phyloP scores from a whole-genome alignment of 345 rosid species.

The Aegle marmelos region DNA sequence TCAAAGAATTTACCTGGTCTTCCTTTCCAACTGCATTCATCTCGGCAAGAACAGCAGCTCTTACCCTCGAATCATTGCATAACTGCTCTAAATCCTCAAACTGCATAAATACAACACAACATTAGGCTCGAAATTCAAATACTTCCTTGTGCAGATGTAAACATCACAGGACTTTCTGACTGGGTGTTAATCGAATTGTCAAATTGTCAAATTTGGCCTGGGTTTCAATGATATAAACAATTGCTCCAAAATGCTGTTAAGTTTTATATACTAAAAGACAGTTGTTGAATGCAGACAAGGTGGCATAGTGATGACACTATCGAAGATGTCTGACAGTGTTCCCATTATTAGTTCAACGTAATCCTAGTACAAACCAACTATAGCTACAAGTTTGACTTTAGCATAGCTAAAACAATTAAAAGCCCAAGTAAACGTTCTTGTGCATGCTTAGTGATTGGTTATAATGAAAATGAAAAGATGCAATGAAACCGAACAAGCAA shows the following conservation, averaged over 20 bases:
- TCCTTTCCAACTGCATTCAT: slow-evolving; percentile 70
- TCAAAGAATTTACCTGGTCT: slow-evolving; percentile 46
- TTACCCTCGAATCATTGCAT: slow-evolving; percentile 60
- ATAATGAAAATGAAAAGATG: no score
- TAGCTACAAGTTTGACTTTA: not conserved
- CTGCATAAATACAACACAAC: slow-evolving; percentile 33
- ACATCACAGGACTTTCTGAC: not conserved
- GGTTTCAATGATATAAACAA: not conserved
- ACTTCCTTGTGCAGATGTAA: not conserved
- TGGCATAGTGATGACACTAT: not conserved
- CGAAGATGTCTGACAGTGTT: not conserved
- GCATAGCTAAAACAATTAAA: not conserved
- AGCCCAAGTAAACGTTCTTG: not conserved
- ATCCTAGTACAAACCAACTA: not conserved
- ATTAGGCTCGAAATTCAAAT: slow-evolving; percentile 8
- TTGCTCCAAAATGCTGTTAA: not conserved
- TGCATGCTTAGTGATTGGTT: not conserved
- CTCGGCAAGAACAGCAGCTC: slow-evolving; percentile 66
- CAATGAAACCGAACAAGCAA: no score
- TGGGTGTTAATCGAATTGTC: not conserved
- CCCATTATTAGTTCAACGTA: not conserved
- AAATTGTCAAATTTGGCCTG: not conserved
- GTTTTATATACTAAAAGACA: not conserved
- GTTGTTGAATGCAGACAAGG: not conserved
- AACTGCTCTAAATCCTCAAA: slow-evolving; percentile 55